A percentile compares a stretch with the other conserved stretches of the same genome.
Evolutionary conservation across 1,139 yeast species (phyloP).

Genomic region (Suhomyces yuchorum): DNA sequence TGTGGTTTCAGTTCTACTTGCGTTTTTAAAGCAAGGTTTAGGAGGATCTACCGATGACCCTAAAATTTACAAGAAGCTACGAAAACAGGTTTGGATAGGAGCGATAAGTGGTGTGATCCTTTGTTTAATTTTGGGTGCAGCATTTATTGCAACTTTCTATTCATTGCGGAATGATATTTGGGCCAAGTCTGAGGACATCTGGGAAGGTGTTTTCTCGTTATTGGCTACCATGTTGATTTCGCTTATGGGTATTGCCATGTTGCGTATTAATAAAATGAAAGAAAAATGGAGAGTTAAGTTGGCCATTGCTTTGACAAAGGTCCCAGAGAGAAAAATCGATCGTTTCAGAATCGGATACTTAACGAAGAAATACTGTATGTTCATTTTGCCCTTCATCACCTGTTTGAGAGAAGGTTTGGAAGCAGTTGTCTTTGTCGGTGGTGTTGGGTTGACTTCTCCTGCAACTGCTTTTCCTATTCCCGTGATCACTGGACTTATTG

Average conservation of each 20-base stretch:
- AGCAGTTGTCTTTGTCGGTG: slow-evolving; percentile 52
- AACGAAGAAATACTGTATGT: slow-evolving; percentile 39
- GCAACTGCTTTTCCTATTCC: slow-evolving; percentile 44
- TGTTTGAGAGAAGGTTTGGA: slow-evolving; percentile 51
- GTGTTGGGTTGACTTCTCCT: slow-evolving; percentile 48
- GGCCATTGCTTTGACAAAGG: slow-evolving; percentile 38
- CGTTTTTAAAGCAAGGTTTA: slow-evolving; percentile 85
- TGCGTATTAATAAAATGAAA: slow-evolving; percentile 42
- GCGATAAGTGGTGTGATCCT: slow-evolving; percentile 25
- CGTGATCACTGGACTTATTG: slow-evolving; percentile 36
- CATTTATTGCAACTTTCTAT: slow-evolving; percentile 29
- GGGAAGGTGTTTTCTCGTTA: slow-evolving; percentile 33
- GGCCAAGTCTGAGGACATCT: slow-evolving; percentile 28
- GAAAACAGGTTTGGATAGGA: slow-evolving; percentile 33
- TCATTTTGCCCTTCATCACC: slow-evolving; percentile 46
- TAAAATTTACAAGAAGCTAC: slow-evolving; percentile 58
- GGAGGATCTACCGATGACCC: slow-evolving; percentile 55
- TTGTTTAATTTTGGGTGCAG: slow-evolving; percentile 28
- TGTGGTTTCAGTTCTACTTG: slow-evolving; percentile 84
- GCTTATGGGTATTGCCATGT: slow-evolving; percentile 32
- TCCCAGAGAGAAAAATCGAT: slow-evolving; percentile 17
- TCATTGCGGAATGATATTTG: slow-evolving; percentile 25
- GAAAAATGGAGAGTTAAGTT: slow-evolving; percentile 52
- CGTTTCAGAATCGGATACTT: slow-evolving; percentile 26
- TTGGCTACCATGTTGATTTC: slow-evolving; percentile 30